These are phyloP conservation scores for Polyplosphaeria fusca DNA, from an alignment of 495 filamentous ascomycete genomes.

Conservation along the genomic window DNA sequence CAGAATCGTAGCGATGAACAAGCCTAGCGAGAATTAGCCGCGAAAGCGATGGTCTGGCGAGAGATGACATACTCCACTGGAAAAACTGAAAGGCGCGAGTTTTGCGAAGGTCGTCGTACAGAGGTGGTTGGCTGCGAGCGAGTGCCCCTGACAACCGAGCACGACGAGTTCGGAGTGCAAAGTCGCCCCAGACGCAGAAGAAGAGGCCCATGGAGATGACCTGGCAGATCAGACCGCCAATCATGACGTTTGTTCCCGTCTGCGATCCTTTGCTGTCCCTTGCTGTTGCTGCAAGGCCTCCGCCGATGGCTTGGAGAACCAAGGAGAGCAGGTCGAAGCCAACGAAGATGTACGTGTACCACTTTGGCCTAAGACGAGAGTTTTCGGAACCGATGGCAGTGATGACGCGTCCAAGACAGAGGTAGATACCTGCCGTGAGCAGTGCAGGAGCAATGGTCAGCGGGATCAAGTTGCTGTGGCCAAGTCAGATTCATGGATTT, in stretches of 20 bases:
- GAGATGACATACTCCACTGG: constrained; percentile 27
- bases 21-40: constrained; percentile 2
- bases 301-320: constrained; percentile 60
- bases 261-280: constrained; percentile 41
- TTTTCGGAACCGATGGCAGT: constrained; percentile 57
- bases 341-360: constrained; percentile 57
- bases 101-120: constrained; percentile 16
- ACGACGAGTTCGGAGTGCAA: constrained; percentile 44
- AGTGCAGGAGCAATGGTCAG: constrained; percentile 67
- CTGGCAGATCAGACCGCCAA: constrained; percentile 61
- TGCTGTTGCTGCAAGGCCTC: constrained; percentile 54
- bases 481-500: not conserved
- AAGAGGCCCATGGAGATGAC: constrained; percentile 54
- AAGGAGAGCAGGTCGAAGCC: constrained; percentile 62
- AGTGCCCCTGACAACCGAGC: constrained; percentile 12
- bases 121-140: constrained; percentile 9
- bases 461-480: constrained; percentile 52
- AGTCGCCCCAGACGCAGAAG: constrained; percentile 51
- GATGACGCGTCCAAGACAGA: constrained; percentile 60
- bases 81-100: constrained; percentile 16
- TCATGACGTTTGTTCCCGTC: constrained; percentile 61
- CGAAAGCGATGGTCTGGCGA: not conserved
- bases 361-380: constrained; percentile 57
- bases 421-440: constrained; percentile 62
- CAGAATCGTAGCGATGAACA: constrained; percentile 29